Percentiles rank a stretch among this genome's conserved stretches.
Conservation (phyloP, 805 yeast genomes). For the Myxozyma kluyveri region DNA sequence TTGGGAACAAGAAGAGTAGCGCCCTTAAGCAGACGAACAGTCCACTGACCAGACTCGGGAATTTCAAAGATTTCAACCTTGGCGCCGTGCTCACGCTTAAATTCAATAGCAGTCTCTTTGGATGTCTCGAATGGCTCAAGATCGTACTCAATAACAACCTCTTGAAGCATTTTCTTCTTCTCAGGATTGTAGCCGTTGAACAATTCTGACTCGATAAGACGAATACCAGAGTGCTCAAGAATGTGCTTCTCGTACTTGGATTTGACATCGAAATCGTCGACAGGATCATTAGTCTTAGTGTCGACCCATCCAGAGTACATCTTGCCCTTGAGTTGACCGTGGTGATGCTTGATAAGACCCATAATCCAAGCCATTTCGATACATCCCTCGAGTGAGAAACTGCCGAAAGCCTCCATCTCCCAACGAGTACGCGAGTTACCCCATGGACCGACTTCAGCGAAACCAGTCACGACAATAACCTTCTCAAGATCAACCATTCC, state of each 20-base stretch:
- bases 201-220: slow-evolving; percentile 93
- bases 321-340: slow-evolving; percentile 74
- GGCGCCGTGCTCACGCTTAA: slow-evolving; percentile 90
- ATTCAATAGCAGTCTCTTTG: slow-evolving; percentile 91
- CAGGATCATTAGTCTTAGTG: slow-evolving; percentile 85
- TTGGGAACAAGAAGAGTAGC: slow-evolving; percentile 89
- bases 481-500: slow-evolving; percentile 90
- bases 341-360: slow-evolving; percentile 95
- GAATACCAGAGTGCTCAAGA: slow-evolving; percentile 91
- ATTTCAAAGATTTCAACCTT: slow-evolving; percentile 87
- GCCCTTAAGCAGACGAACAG: slow-evolving; percentile 88
- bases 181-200: slow-evolving; percentile 93
- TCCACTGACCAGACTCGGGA: slow-evolving; percentile 85
- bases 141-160: slow-evolving; percentile 93
- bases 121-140: slow-evolving; percentile 94
- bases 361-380: slow-evolving; percentile 99
- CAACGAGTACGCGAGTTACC: slow-evolving; percentile 98
- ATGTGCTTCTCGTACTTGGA: slow-evolving; percentile 84
- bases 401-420: slow-evolving; percentile 98
- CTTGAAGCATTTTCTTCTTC: slow-evolving; percentile 90
- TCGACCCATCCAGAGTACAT: slow-evolving; percentile 98
- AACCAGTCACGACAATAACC: slow-evolving; percentile 94
- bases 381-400: slow-evolving; percentile 94
- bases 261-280: slow-evolving; percentile 92
- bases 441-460: slow-evolving; percentile 99